phyloP scores from a whole-genome alignment of 2,329 filamentous ascomycete species.

The Gnomoniopsis smithogilvyi region DNA sequence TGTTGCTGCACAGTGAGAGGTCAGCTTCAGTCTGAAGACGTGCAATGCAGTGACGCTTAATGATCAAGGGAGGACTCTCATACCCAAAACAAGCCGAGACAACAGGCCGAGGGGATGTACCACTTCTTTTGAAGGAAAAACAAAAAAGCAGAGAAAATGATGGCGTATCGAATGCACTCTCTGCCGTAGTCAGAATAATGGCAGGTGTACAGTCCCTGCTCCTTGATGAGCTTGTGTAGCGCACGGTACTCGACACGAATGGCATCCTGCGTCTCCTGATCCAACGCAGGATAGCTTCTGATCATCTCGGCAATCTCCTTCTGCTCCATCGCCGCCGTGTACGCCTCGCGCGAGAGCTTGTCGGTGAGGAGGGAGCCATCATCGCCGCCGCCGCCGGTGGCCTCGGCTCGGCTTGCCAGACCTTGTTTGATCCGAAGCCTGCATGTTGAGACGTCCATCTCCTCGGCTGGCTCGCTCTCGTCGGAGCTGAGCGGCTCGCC shows the following conservation, averaged over 20 bases:
- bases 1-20: constrained; percentile 47
- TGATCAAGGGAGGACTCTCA: constrained; percentile 14
- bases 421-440: not conserved
- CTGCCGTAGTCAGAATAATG: constrained; percentile 55
- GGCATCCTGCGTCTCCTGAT: constrained; percentile 48
- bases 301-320: constrained; percentile 23
- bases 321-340: constrained; percentile 18
- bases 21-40: not conserved
- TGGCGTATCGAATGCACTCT: constrained; percentile 52
- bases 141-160: constrained; percentile 48
- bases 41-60: not conserved
- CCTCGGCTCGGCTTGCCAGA: not conserved
- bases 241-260: constrained; percentile 54
- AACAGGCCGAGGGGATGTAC: constrained; percentile 56
- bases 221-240: constrained; percentile 52
- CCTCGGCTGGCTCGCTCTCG: constrained; percentile 2
- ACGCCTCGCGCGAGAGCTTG: constrained; percentile 15
- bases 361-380: not conserved
- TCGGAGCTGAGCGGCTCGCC: constrained; percentile 13
- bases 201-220: constrained; percentile 57
- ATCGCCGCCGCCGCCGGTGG: not conserved
- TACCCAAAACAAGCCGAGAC: constrained; percentile 62
- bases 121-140: constrained; percentile 44
- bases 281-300: constrained; percentile 48
- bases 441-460: not conserved